phyloP scores from a whole-genome alignment of 1,284 basidiomycete species.

The Irpex sp. region DNA sequence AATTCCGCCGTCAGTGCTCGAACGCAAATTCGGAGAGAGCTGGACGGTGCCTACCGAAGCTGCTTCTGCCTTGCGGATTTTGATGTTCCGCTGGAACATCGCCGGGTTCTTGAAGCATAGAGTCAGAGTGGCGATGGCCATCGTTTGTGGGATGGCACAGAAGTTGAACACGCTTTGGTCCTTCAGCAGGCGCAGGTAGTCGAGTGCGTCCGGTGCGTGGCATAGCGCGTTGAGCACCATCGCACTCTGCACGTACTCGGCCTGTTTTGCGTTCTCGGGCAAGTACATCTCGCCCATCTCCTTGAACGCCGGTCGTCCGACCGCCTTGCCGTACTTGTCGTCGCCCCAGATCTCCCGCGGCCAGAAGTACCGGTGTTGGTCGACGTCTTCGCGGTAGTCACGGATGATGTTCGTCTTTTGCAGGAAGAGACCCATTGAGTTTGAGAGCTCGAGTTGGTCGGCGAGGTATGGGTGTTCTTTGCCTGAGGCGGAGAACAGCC shows the following conservation, averaged over 20 bases:
- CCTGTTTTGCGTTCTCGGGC: conserved; percentile 51
- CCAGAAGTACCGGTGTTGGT: conserved; percentile 90
- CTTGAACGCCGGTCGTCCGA: conserved; percentile 38
- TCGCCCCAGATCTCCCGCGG: conserved; percentile 86
- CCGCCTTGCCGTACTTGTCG: conserved; percentile 43
- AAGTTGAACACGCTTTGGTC: conserved; percentile 97
- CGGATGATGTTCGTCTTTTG: conserved; percentile 99
- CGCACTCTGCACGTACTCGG: conserved; percentile 76
- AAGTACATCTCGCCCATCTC: conserved; percentile 61
- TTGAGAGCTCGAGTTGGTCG: conserved; percentile 82
- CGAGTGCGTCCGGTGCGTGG: conserved; percentile 82
- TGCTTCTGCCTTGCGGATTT: conserved; percentile 92
- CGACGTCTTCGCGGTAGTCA: conserved; percentile 91
- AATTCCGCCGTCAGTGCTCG: no score
- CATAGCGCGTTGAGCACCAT: conserved; percentile 90
- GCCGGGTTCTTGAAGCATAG: conserved; percentile 90
- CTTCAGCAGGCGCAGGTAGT: conserved; percentile 84
- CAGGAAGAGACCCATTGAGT: conserved; percentile 94
- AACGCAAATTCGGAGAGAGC: neutral
- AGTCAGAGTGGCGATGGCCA: conserved; percentile 94
- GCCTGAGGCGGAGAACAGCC: conserved; percentile 83
- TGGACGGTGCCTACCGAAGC: conserved; percentile 47
- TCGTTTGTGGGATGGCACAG: conserved; percentile 90
- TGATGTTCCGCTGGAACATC: conserved; percentile 90
- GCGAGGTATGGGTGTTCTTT: conserved; percentile 81